Conservation (phyloP, 108 stramenopile species). For the Epithemia pelagica region DNA sequence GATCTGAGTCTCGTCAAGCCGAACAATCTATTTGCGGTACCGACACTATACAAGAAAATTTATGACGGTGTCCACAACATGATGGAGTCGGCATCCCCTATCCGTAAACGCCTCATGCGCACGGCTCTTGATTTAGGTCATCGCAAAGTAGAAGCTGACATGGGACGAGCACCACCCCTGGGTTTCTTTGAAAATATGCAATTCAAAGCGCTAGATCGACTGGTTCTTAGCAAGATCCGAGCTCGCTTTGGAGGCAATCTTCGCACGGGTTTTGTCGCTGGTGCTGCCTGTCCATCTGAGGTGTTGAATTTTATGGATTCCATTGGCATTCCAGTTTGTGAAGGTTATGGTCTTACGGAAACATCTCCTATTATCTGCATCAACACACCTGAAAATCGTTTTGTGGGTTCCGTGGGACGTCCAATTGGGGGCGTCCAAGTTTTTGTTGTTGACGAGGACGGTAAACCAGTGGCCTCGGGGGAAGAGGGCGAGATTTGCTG, state of each 20-base stretch:
- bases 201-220: conserved; percentile 52
- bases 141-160: conserved; percentile 34
- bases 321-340: conserved; percentile 83
- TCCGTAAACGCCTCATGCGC: conserved; percentile 61
- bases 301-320: conserved; percentile 90
- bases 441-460: conserved; percentile 57
- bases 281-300: conserved; percentile 82
- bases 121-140: conserved; percentile 61
- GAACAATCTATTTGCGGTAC: conserved; percentile 81
- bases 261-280: conserved; percentile 72
- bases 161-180: conserved; percentile 35
- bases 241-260: conserved; percentile 84
- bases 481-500: conserved; percentile 89
- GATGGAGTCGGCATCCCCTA: conserved; percentile 54
- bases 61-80: conserved; percentile 90
- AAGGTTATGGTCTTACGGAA: conserved; percentile 93
- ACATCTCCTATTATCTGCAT: conserved; percentile 83
- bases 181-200: conserved; percentile 41
- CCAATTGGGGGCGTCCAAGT: conserved; percentile 72
- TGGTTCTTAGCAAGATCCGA: conserved; percentile 88
- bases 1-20: conserved; percentile 79
- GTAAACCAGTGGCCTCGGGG: conserved; percentile 54
- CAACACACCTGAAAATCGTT: conserved; percentile 57
- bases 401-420: conserved; percentile 68
- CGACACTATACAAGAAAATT: conserved; percentile 90